Evolutionary conservation across 2,329 filamentous ascomycete species (phyloP), one percentile per base, ranked within the genome.

Genomic region (Pestalotiopsis sp.): DNA sequence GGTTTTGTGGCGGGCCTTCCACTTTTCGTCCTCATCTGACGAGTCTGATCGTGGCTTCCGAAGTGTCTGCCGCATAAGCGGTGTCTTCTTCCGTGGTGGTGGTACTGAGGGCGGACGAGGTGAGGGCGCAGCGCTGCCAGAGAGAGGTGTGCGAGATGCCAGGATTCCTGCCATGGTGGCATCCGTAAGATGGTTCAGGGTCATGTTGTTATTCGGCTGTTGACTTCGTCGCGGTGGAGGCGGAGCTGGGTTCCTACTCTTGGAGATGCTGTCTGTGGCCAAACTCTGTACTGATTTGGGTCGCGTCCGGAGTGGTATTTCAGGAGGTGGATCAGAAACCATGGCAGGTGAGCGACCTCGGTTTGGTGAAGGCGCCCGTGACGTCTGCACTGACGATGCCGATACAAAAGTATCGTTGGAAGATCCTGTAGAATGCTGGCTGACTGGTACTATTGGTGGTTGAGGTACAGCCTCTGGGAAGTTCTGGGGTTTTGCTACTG

Each of bases 141-240:
- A 80, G 60, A 77, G 83, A 65, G 77, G 82, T 67, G 80, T 81
- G 71, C 89, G 88, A 2, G 90, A 85, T 4, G 93, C 93, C 0
- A 95, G 83, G 27, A 90, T 92, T 2, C 92, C 90, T 2, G 92
- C 92, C 74, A 95, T 87, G 68, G 95, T 93, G 71, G 93, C 93
- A 73, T 89, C 88, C 13, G 92, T 90, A 7, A 95, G 86, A 0
- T 90, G 90, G 69, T 91, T 87, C 11, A 93, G 84, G 1, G 87
- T 86, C 36, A 90, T 83, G 65, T 74, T 80, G 27, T 79, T 76
- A 25, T 36, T 36, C 31, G 75, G 71, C 4, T 79, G 55, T 13
- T 41, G 36, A 74, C 79, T 55, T 72, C 74, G 70, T 67, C 67
- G 25, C 52, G 67, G 36, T 62, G 72, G 66, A 65, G 70, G 57